Conservation (phyloP, 2,329 filamentous ascomycete genomes). For the Phaeomoniella chlamydospora region DNA sequence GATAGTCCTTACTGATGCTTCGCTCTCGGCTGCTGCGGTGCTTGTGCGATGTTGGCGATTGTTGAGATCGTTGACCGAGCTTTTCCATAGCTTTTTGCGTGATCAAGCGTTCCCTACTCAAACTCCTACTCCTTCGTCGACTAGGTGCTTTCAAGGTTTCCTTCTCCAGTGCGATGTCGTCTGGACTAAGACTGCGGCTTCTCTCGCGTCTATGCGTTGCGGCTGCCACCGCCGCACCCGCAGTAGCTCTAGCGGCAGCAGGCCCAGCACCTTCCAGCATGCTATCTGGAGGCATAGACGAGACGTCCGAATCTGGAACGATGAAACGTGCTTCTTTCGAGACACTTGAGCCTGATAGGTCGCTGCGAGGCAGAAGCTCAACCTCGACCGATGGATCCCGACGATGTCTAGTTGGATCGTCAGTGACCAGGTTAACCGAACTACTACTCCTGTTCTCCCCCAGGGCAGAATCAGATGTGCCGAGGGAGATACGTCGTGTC, state of each 20-base stretch:
- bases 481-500: slow-evolving; percentile 52
- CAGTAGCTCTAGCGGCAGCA: slow-evolving; percentile 10
- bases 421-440: slow-evolving; percentile 65
- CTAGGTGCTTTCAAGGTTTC: slow-evolving; percentile 44
- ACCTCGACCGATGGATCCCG: slow-evolving; percentile 67
- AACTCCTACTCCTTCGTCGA: slow-evolving; percentile 44
- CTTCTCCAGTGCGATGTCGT: slow-evolving; percentile 14
- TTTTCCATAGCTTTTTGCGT: slow-evolving; percentile 58
- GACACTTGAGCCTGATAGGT: slow-evolving; percentile 50
- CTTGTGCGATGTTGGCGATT: slow-evolving; percentile 26
- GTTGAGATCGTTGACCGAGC: slow-evolving; percentile 36
- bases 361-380: slow-evolving; percentile 60
- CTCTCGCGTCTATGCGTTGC: slow-evolving; percentile 27
- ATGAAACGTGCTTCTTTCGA: slow-evolving; percentile 50
- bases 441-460: slow-evolving; percentile 39
- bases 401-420: slow-evolving; percentile 62
- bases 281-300: slow-evolving; percentile 61
- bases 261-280: slow-evolving; percentile 37
- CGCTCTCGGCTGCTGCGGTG: slow-evolving; percentile 28
- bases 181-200: slow-evolving; percentile 34
- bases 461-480: slow-evolving; percentile 12
- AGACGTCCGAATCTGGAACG: slow-evolving; percentile 69
- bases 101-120: slow-evolving; percentile 49
- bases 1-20: slow-evolving; percentile 29
- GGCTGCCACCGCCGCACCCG: slow-evolving; percentile 26